Evolutionary conservation across 1,284 basidiomycete species (phyloP), one percentile per base, ranked within the genome.

Genomic region (Butyriboletus appendiculatus): DNA sequence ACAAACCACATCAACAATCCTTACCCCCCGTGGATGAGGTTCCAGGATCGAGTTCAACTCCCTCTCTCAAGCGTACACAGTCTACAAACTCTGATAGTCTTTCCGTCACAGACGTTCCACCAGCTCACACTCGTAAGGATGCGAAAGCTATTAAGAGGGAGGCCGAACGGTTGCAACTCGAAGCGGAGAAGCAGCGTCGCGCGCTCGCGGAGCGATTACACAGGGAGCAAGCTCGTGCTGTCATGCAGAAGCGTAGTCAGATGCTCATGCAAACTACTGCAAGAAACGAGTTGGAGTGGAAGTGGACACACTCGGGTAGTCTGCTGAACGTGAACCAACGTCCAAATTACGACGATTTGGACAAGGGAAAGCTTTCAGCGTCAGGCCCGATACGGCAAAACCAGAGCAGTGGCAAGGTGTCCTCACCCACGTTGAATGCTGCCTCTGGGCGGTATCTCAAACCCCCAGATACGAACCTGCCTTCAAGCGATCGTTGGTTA

Each of bases 121-220:
- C 77, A 24, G 64, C 73, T 45, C 76, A 74, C 44, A 73, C 70
- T 39, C 66, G 71, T 50, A 74, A 76, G 56, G 92, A 96, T 68
- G 80, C 87, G 55, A 95, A 96, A 77, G 88, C 90, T 73, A 81
- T 85, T 58, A 94, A 94, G 79, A 95, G 96, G 77, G 92, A 96
- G 72, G 92, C 91, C 1, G 90, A 95, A 70, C 82, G 86, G 48
- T 76, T 90, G 48, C 87, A 89, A 35, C 85, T 85, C 54, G 94
- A 98, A 71, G 90, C 92, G 26, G 94, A 96, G 76, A 87, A 89
- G 69, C 89, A 93, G 58, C 88, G 89, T 59, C 91, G 94, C 57
- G 85, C 88, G 55, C 82, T 92, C 44, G 86, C 84, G 30, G 84
- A 89, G 70, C 85, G 86, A 68, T 83, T 74, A 65, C 82, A 86